These are phyloP conservation scores for Quercus phellos DNA, from an alignment of 331 rosid species.

Conservation along the genomic window DNA sequence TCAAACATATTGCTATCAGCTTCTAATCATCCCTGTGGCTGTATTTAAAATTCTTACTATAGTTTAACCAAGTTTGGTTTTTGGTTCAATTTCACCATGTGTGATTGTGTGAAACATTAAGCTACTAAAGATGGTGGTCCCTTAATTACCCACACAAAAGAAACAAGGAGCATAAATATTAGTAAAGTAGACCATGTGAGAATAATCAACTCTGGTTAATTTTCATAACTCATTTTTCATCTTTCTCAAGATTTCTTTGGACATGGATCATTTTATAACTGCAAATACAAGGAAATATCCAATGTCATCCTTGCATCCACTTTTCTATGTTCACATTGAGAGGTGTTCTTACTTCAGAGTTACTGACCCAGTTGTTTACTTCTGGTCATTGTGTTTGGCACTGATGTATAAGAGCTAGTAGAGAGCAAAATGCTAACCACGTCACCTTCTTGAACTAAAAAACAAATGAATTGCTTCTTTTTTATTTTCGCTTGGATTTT, in stretches of 20 bases:
- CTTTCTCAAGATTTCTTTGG: neutral
- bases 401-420: neutral
- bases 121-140: neutral
- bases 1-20: neutral
- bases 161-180: neutral
- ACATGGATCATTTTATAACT: neutral
- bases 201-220: neutral
- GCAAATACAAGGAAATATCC: too few species aligned
- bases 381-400: neutral
- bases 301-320: neutral
- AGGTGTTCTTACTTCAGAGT: neutral
- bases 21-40: neutral
- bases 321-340: neutral
- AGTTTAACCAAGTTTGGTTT: neutral
- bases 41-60: neutral
- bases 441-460: neutral
- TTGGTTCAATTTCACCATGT: too few species aligned
- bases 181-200: neutral
- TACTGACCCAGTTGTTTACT: neutral
- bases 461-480: neutral
- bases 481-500: neutral
- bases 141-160: neutral
- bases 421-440: neutral
- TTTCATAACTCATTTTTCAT: neutral
- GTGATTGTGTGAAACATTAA: neutral